Base-by-base conservation (phyloP, 75 land plant species). In the Cryptomeria japonica region DNA sequence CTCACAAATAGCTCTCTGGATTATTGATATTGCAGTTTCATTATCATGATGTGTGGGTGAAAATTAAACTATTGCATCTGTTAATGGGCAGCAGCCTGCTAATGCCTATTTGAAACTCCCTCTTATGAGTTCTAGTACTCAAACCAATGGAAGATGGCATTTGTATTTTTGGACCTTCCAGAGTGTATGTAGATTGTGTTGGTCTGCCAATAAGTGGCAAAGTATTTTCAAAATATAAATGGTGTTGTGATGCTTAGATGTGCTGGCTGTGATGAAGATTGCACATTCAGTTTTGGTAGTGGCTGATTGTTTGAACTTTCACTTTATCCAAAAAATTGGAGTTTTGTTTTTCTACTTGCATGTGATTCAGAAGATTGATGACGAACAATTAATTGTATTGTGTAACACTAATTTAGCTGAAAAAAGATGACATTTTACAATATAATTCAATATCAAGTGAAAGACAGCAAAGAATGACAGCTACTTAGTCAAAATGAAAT, bases 1-100 rank as follows among this genome's bases (percentile, higher is more conserved):
- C 87, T 37, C 90, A 80, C 86, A 47, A 68, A 34, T 80, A 34
- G 85, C 34, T 38, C 75, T 37, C 37, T 32, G 16, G 86, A 36
- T 22, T 44, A 72, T 14, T 75, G 77, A 14, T 75, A 3, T 75
- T 75, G 77, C n/a, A 28, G n/a, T 75, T 75, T 75, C 16, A 34
- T 14, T 34, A 32, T 75, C 34, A 34, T 75, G 37, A 75, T 75
- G 14, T 75, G 77, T 34, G 37, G 13, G 34, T 12, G 37, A 75
- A 75, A 32, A 75, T 34, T 75, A 34, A 75, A 75, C 77, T 75
- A 75, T 8, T 11, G 77, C 16, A 11, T 34, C 37, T 75, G 37
- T 32, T 13, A 14, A 34, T 75, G 13, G 77, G 37, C 38, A 34
- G 77, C 16, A 32, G 77, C 37, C 77, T 32, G 77, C 37, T 75